Conservation (phyloP, 106 monocot species). For the Vanilla planifolia region DNA sequence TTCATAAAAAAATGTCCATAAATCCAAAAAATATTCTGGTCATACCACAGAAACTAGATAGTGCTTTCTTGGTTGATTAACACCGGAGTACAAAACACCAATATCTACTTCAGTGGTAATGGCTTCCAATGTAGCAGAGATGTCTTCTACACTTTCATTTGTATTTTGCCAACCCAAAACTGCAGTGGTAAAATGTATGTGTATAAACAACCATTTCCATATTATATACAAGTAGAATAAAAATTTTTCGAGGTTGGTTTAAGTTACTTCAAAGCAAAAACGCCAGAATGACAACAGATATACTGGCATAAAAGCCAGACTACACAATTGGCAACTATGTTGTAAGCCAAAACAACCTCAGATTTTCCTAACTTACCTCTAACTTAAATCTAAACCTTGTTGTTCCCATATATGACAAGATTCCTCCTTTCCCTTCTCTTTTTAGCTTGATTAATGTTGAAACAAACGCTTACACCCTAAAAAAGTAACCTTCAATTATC, state of each 20-base stretch:
- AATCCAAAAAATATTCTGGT: not conserved
- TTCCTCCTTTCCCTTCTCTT: not conserved
- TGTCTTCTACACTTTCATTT: constrained; percentile 77
- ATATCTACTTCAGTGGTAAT: constrained; percentile 72
- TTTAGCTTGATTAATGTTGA: not conserved
- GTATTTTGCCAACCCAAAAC: constrained; percentile 94
- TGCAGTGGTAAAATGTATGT: constrained; percentile 27
- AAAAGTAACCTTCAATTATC: not conserved
- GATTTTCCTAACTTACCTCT: not conserved
- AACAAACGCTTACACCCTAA: not conserved
- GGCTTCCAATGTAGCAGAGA: constrained; percentile 80
- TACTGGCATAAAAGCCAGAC: too few species aligned
- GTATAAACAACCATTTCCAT: too few species aligned
- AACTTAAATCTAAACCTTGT: not conserved
- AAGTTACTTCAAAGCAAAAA: too few species aligned
- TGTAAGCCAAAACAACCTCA: too few species aligned
- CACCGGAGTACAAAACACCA: constrained; percentile 59
- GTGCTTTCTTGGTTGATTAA: constrained; percentile 58
- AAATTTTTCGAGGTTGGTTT: too few species aligned
- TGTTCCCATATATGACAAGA: not conserved
- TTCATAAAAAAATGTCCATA: too few species aligned
- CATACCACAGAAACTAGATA: constrained; percentile 91
- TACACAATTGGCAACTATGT: too few species aligned
- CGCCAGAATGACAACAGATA: too few species aligned
- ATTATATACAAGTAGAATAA: too few species aligned